Conservation (phyloP, 2,329 filamentous ascomycete species). For the Oidium heveae region DNA sequence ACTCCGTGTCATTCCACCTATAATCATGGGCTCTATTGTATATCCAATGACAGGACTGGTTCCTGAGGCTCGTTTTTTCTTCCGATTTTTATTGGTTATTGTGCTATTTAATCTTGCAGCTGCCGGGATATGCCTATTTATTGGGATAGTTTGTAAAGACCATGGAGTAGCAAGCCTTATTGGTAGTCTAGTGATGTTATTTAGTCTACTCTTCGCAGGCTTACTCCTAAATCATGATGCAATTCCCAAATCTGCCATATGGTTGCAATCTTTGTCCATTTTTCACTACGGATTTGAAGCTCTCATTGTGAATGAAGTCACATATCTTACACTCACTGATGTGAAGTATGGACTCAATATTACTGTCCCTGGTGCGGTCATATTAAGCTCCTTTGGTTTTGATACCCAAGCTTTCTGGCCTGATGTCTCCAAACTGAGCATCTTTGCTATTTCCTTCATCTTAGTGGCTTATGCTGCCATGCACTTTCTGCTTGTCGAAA, state of each 20-base stretch:
- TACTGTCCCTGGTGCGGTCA: constrained; percentile 80
- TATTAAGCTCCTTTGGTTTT: constrained; percentile 86
- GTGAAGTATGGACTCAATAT: constrained; percentile 94
- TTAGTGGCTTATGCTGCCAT: constrained; percentile 75
- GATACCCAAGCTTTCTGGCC: constrained; percentile 65
- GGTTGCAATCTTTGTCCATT: constrained; percentile 83
- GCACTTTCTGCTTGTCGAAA: constrained; percentile 84
- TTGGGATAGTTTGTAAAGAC: constrained; percentile 87
- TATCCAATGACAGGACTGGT: constrained; percentile 95
- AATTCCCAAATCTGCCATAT: constrained; percentile 61
- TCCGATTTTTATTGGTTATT: constrained; percentile 74
- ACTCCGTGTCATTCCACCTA: constrained; percentile 75
- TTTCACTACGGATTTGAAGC: constrained; percentile 97
- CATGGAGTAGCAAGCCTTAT: constrained; percentile 78
- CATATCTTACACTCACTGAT: constrained; percentile 68
- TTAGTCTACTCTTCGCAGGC: constrained; percentile 83
- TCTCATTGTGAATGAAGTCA: constrained; percentile 90
- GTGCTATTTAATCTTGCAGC: constrained; percentile 92
- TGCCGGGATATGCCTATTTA: constrained; percentile 79
- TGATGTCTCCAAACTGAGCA: constrained; percentile 56
- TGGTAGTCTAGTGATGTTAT: constrained; percentile 89
- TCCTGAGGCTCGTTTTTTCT: constrained; percentile 57
- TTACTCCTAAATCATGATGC: constrained; percentile 85
- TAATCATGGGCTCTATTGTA: constrained; percentile 84
- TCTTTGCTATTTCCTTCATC: constrained; percentile 66